Percentiles rank a stretch among this genome's conserved stretches.
Conservation (phyloP, 129 eudicot species). For the Chrysanthemum lavandulifolium region DNA sequence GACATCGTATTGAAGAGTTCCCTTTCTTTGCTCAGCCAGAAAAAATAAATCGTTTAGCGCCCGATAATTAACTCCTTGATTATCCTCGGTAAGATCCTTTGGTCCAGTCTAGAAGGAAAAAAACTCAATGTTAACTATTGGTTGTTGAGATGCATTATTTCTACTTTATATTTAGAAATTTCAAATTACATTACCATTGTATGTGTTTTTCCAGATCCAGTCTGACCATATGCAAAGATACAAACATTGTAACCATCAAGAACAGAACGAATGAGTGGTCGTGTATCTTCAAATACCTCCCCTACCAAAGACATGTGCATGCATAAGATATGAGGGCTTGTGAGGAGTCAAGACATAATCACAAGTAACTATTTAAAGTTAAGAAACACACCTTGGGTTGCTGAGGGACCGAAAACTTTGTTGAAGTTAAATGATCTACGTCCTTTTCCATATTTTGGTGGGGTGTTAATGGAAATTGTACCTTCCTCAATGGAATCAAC, state of each 20-base stretch:
- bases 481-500: conserved; percentile 91
- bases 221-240: conserved; percentile 96
- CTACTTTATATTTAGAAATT: neutral
- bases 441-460: conserved; percentile 88
- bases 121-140: neutral
- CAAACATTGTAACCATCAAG: conserved; percentile 96
- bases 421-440: conserved; percentile 71
- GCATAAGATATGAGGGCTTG: conserved; percentile 8
- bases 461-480: conserved; percentile 60
- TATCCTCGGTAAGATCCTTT: conserved; percentile 70
- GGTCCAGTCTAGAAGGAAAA: conserved; percentile 69
- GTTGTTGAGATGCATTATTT: neutral
- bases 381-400: conserved; percentile 71
- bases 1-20: conserved; percentile 71
- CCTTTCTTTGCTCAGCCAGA: conserved; percentile 77
- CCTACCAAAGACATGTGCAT: conserved; percentile 35
- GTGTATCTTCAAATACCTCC: conserved; percentile 88
- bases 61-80: conserved; percentile 91
- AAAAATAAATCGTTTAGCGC: conserved; percentile 78
- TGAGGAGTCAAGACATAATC: neutral
- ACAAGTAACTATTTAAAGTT: neutral
- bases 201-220: conserved; percentile 96
- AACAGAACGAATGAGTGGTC: conserved; percentile 85
- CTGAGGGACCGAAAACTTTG: conserved; percentile 86
- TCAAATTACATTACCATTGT: conserved; percentile 65